Evolutionary conservation across 73 alveolate species (phyloP).

Genomic region (Symbiodinium pilosum): DNA sequence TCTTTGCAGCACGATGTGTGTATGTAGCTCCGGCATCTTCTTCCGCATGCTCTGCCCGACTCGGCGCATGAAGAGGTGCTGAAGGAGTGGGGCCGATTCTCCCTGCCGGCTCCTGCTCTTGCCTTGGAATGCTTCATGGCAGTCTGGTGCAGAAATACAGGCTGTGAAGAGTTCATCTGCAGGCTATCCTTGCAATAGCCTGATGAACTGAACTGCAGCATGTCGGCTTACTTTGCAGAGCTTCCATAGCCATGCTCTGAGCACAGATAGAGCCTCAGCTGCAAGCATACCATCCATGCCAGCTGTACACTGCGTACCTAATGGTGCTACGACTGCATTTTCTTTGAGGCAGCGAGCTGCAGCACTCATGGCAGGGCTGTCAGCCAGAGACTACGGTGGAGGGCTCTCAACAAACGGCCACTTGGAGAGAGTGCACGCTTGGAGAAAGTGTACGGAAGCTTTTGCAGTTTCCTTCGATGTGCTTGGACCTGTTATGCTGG

Average conservation of each 20-base stretch:
- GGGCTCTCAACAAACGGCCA: slow-evolving; percentile 78
- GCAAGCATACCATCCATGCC: too few species aligned
- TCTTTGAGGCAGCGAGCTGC: neutral
- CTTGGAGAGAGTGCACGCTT: too few species aligned
- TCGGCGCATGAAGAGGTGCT: neutral
- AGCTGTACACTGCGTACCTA: too few species aligned
- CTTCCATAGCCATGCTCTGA: slow-evolving; percentile 15
- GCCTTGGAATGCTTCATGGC: neutral
- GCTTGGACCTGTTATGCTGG: neutral
- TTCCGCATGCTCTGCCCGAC: too few species aligned
- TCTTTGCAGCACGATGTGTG: neutral
- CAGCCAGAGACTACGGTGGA: slow-evolving; percentile 89
- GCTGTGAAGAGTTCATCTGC: too few species aligned
- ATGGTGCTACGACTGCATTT: too few species aligned
- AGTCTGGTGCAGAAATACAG: too few species aligned
- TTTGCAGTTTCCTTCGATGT: neutral
- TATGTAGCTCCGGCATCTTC: too few species aligned
- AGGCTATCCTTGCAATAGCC: too few species aligned
- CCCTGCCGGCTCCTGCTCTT: neutral
- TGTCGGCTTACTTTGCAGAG: neutral
- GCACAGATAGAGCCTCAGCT: neutral
- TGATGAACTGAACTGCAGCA: neutral
- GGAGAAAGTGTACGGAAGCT: neutral
- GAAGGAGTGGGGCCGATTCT: neutral
- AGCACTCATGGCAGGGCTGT: slow-evolving; percentile 91